phyloP scores from a whole-genome alignment of 2,329 filamentous ascomycete species.

The Xylaria multiplex region DNA sequence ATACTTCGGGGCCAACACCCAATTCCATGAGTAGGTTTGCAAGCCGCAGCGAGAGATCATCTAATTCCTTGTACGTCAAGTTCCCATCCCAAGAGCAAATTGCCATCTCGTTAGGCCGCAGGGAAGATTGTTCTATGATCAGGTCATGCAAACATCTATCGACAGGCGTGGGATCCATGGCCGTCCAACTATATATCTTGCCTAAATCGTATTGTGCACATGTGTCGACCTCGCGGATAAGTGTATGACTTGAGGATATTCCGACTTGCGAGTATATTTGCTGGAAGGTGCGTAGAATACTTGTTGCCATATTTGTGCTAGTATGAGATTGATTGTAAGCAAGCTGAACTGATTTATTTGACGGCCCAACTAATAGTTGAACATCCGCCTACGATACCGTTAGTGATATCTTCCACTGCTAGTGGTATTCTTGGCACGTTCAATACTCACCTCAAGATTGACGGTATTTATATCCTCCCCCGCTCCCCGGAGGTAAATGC shows the following conservation, averaged over 20 bases:
- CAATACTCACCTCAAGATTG: conserved; percentile 24
- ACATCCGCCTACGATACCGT: conserved; percentile 25
- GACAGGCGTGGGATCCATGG: conserved; percentile 28
- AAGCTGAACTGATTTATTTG: conserved; percentile 24
- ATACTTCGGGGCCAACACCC: conserved; percentile 48
- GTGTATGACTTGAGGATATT: conserved; percentile 13
- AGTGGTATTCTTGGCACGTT: background rate
- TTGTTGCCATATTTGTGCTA: conserved; percentile 35
- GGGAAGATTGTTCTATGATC: conserved; percentile 32
- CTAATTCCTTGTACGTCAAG: conserved; percentile 35
- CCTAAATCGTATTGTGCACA: conserved; percentile 26
- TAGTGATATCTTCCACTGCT: background rate
- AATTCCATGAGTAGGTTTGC: conserved; percentile 46
- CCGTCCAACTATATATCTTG: conserved; percentile 34
- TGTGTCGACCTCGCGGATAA: conserved; percentile 31
- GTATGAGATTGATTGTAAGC: conserved; percentile 34
- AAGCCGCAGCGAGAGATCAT: conserved; percentile 38
- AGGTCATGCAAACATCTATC: conserved; percentile 33
- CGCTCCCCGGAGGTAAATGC: conserved; percentile 26
- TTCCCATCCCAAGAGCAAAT: conserved; percentile 34
- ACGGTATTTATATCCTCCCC: conserved; percentile 2
- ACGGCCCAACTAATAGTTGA: conserved; percentile 27
- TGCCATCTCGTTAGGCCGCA: conserved; percentile 26
- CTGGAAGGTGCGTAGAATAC: conserved; percentile 35
- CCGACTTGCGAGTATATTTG: conserved; percentile 34